A percentile compares a stretch with the other conserved stretches of the same genome.
Evolutionary conservation across 805 yeast genomes (phyloP).

Genomic region (Candida andamanensis): DNA sequence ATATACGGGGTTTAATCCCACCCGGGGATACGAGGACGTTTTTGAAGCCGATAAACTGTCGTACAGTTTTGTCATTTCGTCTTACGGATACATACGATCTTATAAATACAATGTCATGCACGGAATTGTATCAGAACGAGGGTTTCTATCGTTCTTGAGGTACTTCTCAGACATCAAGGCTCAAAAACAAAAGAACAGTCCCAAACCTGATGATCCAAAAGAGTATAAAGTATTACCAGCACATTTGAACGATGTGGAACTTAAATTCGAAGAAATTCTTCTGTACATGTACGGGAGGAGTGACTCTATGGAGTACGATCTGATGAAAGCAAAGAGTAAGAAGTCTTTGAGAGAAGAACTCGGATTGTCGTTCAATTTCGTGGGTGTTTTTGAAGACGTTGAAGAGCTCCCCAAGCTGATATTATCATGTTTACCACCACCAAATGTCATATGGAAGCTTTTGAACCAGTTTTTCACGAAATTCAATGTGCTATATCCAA

Average conservation of each 20-base stretch:
- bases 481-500: slow-evolving; percentile 59
- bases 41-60: too few species aligned
- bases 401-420: slow-evolving; percentile 36
- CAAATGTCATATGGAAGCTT: slow-evolving; percentile 48
- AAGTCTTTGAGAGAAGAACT: neutral
- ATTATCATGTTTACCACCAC: slow-evolving; percentile 45
- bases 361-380: too few species aligned
- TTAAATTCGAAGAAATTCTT: slow-evolving; percentile 29
- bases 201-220: neutral
- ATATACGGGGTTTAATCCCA: too few species aligned
- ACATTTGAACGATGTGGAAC: slow-evolving; percentile 18
- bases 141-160: neutral
- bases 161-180: neutral
- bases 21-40: too few species aligned
- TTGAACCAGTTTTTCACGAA: slow-evolving; percentile 54
- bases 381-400: too few species aligned
- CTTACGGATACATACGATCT: too few species aligned
- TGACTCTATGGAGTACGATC: too few species aligned
- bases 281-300: too few species aligned
- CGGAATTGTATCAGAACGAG: neutral
- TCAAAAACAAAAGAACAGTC: neutral
- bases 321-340: slow-evolving; percentile 21
- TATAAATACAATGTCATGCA: too few species aligned
- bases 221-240: too few species aligned
- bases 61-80: too few species aligned